Percentiles rank a stretch among this genome's conserved stretches.
These are phyloP conservation scores for Flaveria ramosissima DNA, from an alignment of 129 eudicot genomes.

Conservation along the genomic window DNA sequence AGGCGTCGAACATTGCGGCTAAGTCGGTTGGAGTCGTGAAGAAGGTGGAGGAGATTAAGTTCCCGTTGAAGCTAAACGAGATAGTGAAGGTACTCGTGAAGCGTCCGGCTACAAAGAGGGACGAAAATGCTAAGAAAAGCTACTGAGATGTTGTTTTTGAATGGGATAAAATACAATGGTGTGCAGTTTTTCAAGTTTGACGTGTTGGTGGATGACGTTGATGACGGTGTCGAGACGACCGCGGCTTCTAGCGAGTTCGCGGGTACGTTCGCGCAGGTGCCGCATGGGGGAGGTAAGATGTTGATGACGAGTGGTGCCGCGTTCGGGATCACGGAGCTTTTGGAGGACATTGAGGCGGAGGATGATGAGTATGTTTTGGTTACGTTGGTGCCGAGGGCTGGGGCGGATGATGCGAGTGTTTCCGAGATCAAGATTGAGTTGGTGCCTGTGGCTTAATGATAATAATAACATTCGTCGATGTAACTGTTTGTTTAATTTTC, in stretches of 20 bases:
- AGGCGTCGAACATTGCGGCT: constrained; percentile 13
- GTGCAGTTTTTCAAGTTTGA: constrained; percentile 40
- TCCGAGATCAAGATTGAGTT: constrained; percentile 40
- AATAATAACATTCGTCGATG: neutral
- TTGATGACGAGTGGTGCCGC: constrained; percentile 20
- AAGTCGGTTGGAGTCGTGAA: neutral
- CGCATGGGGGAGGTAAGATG: constrained; percentile 15
- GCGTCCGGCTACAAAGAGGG: constrained; percentile 50
- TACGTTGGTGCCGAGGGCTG: constrained; percentile 46
- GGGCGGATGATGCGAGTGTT: constrained; percentile 23
- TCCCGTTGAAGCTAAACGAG: constrained; percentile 38
- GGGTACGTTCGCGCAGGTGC: constrained; percentile 51
- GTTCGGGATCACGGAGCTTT: constrained; percentile 42
- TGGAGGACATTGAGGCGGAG: constrained; percentile 57
- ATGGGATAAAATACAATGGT: constrained; percentile 38
- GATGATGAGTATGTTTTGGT: constrained; percentile 49
- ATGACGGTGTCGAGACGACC: constrained; percentile 35
- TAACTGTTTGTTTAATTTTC: neutral
- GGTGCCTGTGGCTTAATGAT: constrained; percentile 4
- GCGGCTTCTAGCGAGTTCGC: constrained; percentile 56
- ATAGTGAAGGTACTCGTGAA: constrained; percentile 37
- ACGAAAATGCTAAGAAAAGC: constrained; percentile 33
- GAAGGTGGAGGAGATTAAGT: constrained; percentile 9
- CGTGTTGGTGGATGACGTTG: constrained; percentile 44
- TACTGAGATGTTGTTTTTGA: constrained; percentile 44